Conservation (phyloP, 345 rosid genomes). For the Reutealis trisperma region DNA sequence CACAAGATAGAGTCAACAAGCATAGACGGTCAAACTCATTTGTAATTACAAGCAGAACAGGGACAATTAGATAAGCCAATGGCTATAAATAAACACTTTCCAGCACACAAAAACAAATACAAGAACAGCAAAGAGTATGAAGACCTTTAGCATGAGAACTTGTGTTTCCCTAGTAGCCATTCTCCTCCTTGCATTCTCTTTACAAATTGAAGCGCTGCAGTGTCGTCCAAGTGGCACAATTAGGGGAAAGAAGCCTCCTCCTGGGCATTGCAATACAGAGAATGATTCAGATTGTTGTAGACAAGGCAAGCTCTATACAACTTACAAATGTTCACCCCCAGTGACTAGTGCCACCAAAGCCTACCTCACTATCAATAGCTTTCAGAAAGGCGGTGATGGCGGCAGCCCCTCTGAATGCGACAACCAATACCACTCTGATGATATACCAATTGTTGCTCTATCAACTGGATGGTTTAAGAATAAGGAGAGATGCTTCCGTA, state of each 20-base stretch:
- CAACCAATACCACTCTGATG: slow-evolving; percentile 20
- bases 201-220: slow-evolving; percentile 10
- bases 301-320: slow-evolving; percentile 31
- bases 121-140: background rate
- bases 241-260: slow-evolving; percentile 31
- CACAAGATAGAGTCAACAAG: too few relatives aligned
- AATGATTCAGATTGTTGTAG: slow-evolving; percentile 33
- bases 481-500: slow-evolving; percentile 21
- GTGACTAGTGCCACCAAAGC: slow-evolving; percentile 25
- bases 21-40: too few relatives aligned
- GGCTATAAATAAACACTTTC: too few relatives aligned
- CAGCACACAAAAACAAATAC: too few relatives aligned
- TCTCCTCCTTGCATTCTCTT: background rate
- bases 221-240: slow-evolving; percentile 34
- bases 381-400: slow-evolving; percentile 21
- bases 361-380: slow-evolving; percentile 31
- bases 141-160: background rate
- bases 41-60: too few relatives aligned
- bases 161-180: background rate
- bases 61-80: too few relatives aligned
- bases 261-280: slow-evolving; percentile 35
- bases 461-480: background rate
- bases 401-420: slow-evolving; percentile 31
- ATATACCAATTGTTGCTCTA: slow-evolving; percentile 23
- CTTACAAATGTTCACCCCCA: slow-evolving; percentile 20